Evolutionary conservation across 2,329 filamentous ascomycete genomes (phyloP), one percentile per base, ranked within the genome.

Genomic region (Colletotrichum sp.): DNA sequence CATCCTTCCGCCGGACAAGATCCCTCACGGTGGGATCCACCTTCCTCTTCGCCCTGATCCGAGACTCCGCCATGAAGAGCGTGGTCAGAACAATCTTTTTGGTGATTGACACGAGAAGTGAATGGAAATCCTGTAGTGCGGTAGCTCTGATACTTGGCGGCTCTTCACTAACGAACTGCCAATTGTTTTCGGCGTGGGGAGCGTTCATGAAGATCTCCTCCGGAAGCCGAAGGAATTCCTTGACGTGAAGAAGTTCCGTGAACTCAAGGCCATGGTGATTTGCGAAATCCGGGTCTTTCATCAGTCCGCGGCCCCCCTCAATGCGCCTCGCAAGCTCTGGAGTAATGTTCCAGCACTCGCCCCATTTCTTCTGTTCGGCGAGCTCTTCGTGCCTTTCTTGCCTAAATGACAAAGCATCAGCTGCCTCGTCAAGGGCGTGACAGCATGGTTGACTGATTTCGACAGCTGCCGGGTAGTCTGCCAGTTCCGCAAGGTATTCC

Each of bases 191-290:
- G 15, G 88, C 85, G 57, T 90, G 86, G 3, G 86, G 82, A 15
- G 89, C 89, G 76, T 96, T 96, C 95, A 98, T 96, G 82, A 96
- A 97, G 2, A 96, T 80, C 2, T 87, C 86, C 62, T 90, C 87
- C 0, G 94, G 93, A 6, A 97, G 86, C 7, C 85, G 83, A 6
- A 96, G 84, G 91, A 94, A 95, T 12, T 85, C 88, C 4, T 85
- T 83, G 4, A 93, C 81, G 60, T 90, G 85, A 62, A 97, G 91
- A 0, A 96, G 81, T 22, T 86, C 83, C 3, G 90, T 85, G 66
- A 91, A 90, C 3, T 88, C 87, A 18, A 90, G 81, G 3, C 86
- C 80, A 8, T 78, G 67, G 9, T 76, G 72, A 6, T 71, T 78
- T 1, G 71, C 72, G 22, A 78, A 75, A 6, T 26, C 32, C 10